phyloP scores from a whole-genome alignment of 306 rosid genomes.

The Malus sieversii region DNA sequence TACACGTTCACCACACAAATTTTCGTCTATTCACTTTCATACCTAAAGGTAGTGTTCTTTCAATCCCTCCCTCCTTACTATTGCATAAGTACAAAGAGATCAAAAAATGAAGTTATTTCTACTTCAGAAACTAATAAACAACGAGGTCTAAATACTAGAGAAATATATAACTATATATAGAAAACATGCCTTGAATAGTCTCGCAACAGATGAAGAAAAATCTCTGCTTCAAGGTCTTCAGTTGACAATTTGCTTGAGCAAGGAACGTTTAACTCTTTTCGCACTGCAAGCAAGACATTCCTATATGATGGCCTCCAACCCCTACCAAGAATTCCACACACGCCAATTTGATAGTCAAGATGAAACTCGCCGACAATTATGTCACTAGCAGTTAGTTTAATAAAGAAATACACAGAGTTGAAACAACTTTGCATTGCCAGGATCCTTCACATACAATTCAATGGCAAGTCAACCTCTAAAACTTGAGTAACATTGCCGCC shows the following conservation, averaged over 20 bases:
- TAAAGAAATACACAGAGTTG: not conserved
- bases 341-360: constrained; percentile 6
- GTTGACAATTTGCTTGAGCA: constrained; percentile 72
- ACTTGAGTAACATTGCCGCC: not conserved
- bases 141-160: not conserved
- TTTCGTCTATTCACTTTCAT: not conserved
- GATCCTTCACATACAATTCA: not conserved
- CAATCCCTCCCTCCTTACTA: not conserved
- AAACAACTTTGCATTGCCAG: not conserved
- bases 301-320: constrained; percentile 98
- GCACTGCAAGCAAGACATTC: constrained; percentile 70
- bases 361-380: not conserved
- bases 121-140: not conserved
- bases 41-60: not conserved
- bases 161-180: not conserved
- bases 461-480: not conserved
- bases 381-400: not conserved
- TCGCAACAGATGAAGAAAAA: constrained; percentile 81
- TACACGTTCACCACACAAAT: not conserved
- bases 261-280: constrained; percentile 55
- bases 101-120: not conserved
- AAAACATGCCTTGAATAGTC: constrained; percentile 42
- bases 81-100: not conserved
- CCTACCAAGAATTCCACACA: constrained; percentile 34
- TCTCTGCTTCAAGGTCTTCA: constrained; percentile 85